Conservation (phyloP, 108 stramenopile species). For the Mediolabrus comicus region DNA sequence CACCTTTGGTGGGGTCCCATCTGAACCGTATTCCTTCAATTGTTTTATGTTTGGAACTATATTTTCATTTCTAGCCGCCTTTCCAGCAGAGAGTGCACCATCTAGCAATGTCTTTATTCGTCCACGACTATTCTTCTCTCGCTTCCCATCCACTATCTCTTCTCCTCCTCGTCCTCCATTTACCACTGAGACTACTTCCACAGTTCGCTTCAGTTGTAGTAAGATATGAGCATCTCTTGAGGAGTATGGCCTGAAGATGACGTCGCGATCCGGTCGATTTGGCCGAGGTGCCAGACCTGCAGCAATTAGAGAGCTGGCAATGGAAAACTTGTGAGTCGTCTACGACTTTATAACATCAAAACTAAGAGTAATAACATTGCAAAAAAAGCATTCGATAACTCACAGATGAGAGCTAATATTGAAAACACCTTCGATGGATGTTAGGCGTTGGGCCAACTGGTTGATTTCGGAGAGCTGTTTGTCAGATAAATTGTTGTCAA, state of each 20-base stretch:
- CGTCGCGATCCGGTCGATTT: constrained; percentile 63
- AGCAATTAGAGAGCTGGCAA: constrained; percentile 54
- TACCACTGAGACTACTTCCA: constrained; percentile 37
- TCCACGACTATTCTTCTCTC: constrained; percentile 9
- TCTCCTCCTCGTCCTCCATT: background rate
- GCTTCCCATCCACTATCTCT: background rate
- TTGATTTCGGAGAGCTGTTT: constrained; percentile 9
- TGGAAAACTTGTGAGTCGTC: no score
- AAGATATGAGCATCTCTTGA: constrained; percentile 82
- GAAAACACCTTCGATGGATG: constrained; percentile 18
- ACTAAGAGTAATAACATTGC: no score
- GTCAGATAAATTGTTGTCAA: constrained; percentile 1
- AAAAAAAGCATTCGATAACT: no score
- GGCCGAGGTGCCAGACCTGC: constrained; percentile 66
- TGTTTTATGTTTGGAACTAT: constrained; percentile 50
- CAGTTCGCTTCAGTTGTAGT: constrained; percentile 77
- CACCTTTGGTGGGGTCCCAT: constrained; percentile 47
- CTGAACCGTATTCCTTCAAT: constrained; percentile 56
- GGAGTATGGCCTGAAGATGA: constrained; percentile 74
- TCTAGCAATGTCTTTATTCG: constrained; percentile 58
- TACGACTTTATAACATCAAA: no score
- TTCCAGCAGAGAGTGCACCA: constrained; percentile 66
- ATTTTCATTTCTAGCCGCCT: constrained; percentile 62
- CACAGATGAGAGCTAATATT: constrained; percentile 47
- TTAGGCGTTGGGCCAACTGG: constrained; percentile 14